Evolutionary conservation across 2,329 filamentous ascomycete species (phyloP), one percentile per base, ranked within the genome.

Genomic region (Aspergillus terreus): DNA sequence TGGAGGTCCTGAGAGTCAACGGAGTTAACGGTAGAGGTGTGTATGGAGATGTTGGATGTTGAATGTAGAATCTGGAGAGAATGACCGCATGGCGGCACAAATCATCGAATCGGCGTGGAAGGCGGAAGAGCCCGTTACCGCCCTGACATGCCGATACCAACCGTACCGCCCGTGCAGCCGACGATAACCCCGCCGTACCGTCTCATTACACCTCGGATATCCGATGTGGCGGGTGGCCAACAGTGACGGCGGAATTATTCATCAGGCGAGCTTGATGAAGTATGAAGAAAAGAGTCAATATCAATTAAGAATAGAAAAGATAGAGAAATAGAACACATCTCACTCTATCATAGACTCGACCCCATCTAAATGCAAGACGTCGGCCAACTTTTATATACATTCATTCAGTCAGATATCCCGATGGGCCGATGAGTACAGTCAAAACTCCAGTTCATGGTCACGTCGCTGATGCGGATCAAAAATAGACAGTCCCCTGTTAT

Each of bases 91-190:
- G 48, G 47, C 45, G 56, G 38, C 55, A 55, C 59, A 58, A 57
- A 38, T 38, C 35, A 38, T 38, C 14, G 35, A 36, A 36, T 36
- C 35, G 58, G 56, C 54, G 51, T 57, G 50, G 54, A 48, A 44
- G 44, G 43, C 50, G 52, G 49, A 32, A 50, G 47, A 48, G 46
- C 50, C 15, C 33, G 52, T 54, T 63, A 64, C 57, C 46, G 47
- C 49, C 33, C 53, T 65, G 60, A 69, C 66, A 53, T 64, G 65
- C 66, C 66, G 66, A 68, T 69, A 69, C 66, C 57, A 54, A 49
- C 56, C 46, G 50, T 47, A 38, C 35, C 14, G 14, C 35, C 14
- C 35, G 35, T 17, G 4, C 15, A 11, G 35, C 35, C 35, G 35
- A n/a, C 14, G 35, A n/a, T 38, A 38, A 17, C 35, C 35, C 19